Conservation (phyloP, 139 green algal species). For the Chlorella sp. region DNA sequence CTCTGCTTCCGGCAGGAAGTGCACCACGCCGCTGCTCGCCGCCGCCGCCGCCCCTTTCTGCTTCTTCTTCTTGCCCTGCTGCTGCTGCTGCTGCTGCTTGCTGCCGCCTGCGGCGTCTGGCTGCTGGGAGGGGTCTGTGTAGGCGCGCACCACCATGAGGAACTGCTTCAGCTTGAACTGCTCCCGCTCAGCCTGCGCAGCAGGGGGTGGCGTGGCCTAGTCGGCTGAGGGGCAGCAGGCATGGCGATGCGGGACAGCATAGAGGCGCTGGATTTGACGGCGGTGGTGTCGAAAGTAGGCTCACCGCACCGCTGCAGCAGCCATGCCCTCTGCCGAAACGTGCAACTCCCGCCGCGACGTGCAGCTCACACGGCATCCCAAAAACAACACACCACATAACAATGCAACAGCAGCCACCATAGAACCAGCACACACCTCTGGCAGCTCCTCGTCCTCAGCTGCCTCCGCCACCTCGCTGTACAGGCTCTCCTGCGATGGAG, state of each 20-base stretch:
- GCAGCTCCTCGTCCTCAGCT: slow-evolving; percentile 66
- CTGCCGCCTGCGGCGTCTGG: background rate
- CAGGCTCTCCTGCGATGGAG: slow-evolving; percentile 64
- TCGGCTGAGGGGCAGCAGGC: background rate
- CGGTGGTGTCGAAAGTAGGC: too few relatives aligned
- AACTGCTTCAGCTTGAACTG: slow-evolving; percentile 69
- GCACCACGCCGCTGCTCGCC: background rate
- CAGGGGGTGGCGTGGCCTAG: background rate
- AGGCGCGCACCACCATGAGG: slow-evolving; percentile 73
- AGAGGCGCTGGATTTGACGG: too few relatives aligned
- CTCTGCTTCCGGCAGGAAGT: slow-evolving; percentile 81
- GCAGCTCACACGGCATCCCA: too few relatives aligned
- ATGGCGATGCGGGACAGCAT: background rate
- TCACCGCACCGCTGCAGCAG: background rate
- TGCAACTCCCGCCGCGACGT: too few relatives aligned
- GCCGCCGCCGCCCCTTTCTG: slow-evolving; percentile 9
- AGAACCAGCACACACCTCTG: slow-evolving; percentile 16
- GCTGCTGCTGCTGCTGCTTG: slow-evolving; percentile 32
- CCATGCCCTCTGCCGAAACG: background rate
- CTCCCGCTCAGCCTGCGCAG: slow-evolving; percentile 54
- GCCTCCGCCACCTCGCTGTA: slow-evolving; percentile 80
- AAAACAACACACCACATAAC: too few relatives aligned
- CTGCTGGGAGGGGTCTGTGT: slow-evolving; percentile 54
- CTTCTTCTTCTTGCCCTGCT: slow-evolving; percentile 26
- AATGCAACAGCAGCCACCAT: too few relatives aligned